Conservation (phyloP, 2,329 filamentous ascomycete species). For the Fusarium equiseti region DNA sequence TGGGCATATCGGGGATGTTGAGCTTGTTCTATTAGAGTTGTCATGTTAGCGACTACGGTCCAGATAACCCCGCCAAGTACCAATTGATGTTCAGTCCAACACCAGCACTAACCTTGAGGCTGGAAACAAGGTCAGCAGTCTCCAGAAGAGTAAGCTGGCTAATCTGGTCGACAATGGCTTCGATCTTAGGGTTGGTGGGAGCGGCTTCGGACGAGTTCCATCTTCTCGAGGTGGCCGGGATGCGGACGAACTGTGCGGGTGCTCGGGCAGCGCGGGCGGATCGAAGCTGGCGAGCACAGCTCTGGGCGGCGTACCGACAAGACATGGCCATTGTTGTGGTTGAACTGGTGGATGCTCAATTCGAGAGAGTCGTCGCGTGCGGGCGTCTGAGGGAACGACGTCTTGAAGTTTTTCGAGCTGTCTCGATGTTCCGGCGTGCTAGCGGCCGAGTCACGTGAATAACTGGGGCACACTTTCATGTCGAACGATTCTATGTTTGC, state of each 20-base stretch:
- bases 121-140: constrained; percentile 94
- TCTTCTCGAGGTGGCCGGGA: constrained; percentile 70
- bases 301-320: constrained; percentile 72
- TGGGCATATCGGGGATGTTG: constrained; percentile 97
- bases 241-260: constrained; percentile 62
- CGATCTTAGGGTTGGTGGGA: constrained; percentile 86
- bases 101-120: constrained; percentile 80
- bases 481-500: constrained; percentile 5
- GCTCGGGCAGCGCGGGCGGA: constrained; percentile 60
- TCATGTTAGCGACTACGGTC: constrained; percentile 31
- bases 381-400: constrained; percentile 46
- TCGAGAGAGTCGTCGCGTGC: constrained; percentile 47
- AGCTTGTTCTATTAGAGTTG: constrained; percentile 76
- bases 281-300: constrained; percentile 73
- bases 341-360: constrained; percentile 46
- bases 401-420: constrained; percentile 60
- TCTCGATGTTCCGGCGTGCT: constrained; percentile 41
- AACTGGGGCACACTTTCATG: constrained; percentile 17
- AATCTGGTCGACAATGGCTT: constrained; percentile 96
- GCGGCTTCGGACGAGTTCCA: constrained; percentile 87
- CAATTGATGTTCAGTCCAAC: constrained; percentile 25
- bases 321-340: constrained; percentile 69
- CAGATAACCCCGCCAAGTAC: not conserved
- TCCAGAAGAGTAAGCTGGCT: constrained; percentile 97
- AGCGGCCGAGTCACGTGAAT: constrained; percentile 41